These are phyloP conservation scores for Zygosaccharomyces pseudobailii DNA, from an alignment of 1,139 yeast species.

Conservation along the genomic window DNA sequence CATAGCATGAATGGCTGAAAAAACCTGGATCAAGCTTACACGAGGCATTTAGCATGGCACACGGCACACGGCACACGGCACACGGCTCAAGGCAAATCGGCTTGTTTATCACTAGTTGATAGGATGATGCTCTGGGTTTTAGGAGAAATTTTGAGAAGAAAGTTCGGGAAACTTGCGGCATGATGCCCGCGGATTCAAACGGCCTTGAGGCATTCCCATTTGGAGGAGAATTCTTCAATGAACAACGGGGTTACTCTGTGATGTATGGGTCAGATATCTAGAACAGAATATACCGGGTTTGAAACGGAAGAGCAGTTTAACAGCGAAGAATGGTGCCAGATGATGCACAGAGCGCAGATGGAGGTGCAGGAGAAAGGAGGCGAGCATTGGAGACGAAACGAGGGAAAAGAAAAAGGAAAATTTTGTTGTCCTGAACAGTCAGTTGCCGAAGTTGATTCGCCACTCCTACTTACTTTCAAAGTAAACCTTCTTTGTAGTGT, in stretches of 20 bases:
- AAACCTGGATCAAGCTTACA: background rate
- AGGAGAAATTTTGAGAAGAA: background rate
- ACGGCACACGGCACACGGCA: background rate
- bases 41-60: background rate
- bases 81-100: background rate
- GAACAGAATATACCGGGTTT: background rate
- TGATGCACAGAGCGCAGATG: background rate
- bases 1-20: background rate
- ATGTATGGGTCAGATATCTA: background rate
- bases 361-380: background rate
- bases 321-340: background rate
- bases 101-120: too few relatives aligned
- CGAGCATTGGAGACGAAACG: background rate
- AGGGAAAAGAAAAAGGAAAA: background rate
- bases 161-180: background rate
- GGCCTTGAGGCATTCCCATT: background rate
- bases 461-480: constrained; percentile 1
- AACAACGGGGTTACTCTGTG: background rate
- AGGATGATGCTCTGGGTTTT: too few relatives aligned
- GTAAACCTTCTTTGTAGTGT: background rate
- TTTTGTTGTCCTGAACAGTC: background rate
- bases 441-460: background rate
- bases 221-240: background rate
- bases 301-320: background rate
- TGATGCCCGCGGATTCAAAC: background rate